Percentiles rank a stretch among this genome's conserved stretches.
phyloP scores from a whole-genome alignment of 306 rosid species.

The Ziziphus jujuba region DNA sequence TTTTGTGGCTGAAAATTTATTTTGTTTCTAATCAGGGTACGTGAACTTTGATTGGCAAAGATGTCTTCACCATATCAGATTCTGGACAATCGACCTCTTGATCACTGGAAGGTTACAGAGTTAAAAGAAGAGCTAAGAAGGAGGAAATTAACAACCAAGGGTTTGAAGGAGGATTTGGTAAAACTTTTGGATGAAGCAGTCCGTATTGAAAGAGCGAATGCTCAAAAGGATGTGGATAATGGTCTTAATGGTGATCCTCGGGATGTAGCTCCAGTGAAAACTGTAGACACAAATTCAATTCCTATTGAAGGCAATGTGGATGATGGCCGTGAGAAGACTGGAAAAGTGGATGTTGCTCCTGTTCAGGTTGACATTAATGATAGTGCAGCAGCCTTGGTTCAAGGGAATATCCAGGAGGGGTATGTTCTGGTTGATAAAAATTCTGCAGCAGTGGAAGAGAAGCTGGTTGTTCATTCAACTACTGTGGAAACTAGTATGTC shows the following conservation, averaged over 20 bases:
- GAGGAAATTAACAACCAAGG: conserved; percentile 65
- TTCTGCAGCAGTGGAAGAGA: conserved; percentile 39
- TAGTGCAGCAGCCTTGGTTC: conserved; percentile 28
- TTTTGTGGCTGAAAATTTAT: background rate
- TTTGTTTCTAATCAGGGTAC: conserved; percentile 38
- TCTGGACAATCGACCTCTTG: conserved; percentile 71
- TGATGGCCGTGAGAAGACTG: conserved; percentile 27
- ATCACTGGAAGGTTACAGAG: conserved; percentile 92
- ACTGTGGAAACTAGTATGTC: conserved; percentile 37
- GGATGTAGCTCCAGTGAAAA: conserved; percentile 32
- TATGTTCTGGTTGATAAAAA: conserved; percentile 36
- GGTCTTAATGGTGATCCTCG: conserved; percentile 24
- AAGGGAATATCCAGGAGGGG: conserved; percentile 34
- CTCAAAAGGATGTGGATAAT: conserved; percentile 34
- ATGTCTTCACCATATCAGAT: conserved; percentile 76
- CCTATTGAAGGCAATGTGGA: conserved; percentile 30
- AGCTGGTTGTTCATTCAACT: conserved; percentile 27
- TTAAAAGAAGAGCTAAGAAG: conserved; percentile 88
- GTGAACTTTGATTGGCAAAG: conserved; percentile 37
- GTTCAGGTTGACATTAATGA: conserved; percentile 36
- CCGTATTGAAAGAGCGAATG: conserved; percentile 45
- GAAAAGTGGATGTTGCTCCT: conserved; percentile 24
- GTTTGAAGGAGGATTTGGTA: conserved; percentile 89
- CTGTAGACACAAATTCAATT: conserved; percentile 10
- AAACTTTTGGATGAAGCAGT: conserved; percentile 78